A percentile compares a stretch with the other conserved stretches of the same genome.
Conservation (phyloP, 2,329 filamentous ascomycete genomes). For the Fusarium illudens region DNA sequence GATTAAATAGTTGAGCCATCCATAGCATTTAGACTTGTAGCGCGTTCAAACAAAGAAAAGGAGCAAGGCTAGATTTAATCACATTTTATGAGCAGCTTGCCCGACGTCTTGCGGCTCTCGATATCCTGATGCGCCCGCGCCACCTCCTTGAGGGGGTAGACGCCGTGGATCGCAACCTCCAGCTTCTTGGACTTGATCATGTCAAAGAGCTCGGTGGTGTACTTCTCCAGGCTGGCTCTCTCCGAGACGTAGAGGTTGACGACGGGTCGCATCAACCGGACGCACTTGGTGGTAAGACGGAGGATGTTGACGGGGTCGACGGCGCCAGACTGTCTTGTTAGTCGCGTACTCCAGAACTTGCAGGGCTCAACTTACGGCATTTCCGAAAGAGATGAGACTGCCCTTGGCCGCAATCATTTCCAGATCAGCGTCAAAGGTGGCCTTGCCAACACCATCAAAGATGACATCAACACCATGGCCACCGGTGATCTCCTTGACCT, state of each 20-base stretch:
- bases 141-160: conserved; percentile 79
- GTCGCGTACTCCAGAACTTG: not conserved
- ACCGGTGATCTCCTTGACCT: conserved; percentile 74
- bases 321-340: conserved; percentile 64
- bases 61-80: conserved; percentile 47
- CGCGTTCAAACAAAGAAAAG: conserved; percentile 29
- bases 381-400: conserved; percentile 80
- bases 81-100: conserved; percentile 80
- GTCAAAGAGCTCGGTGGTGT: conserved; percentile 75
- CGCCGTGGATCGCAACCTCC: conserved; percentile 76
- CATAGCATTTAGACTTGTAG: conserved; percentile 36
- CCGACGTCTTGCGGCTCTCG: conserved; percentile 82
- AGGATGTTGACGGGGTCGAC: conserved; percentile 71
- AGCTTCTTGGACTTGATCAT: conserved; percentile 75
- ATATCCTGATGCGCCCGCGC: conserved; percentile 79
- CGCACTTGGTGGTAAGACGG: conserved; percentile 75
- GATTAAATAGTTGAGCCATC: conserved; percentile 29
- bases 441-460: conserved; percentile 86
- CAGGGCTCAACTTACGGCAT: conserved; percentile 64
- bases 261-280: conserved; percentile 77
- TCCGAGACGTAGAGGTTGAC: conserved; percentile 76
- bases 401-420: conserved; percentile 81
- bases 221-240: conserved; percentile 74
- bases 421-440: conserved; percentile 82
- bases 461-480: conserved; percentile 79